These are phyloP conservation scores for Actinomortierella ambigua DNA, from an alignment of 371 early-diverging fungal species.

Conservation along the genomic window DNA sequence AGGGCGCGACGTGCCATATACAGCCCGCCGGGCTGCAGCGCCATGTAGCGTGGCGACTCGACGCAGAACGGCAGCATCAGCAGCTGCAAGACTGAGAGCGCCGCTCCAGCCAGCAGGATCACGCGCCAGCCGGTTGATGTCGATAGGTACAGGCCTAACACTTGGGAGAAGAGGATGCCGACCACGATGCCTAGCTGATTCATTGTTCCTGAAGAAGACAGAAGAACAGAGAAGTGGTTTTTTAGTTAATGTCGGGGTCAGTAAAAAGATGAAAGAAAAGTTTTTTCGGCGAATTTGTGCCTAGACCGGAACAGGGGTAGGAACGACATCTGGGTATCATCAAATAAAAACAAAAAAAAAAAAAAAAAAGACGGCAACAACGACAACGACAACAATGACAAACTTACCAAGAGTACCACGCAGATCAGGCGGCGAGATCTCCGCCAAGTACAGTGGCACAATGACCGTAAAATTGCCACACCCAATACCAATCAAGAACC, in stretches of 20 bases:
- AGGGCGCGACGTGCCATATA: slow-evolving; percentile 63
- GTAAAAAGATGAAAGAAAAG: slow-evolving; percentile 1
- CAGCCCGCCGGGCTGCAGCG: slow-evolving; percentile 55
- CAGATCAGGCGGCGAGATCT: slow-evolving; percentile 75
- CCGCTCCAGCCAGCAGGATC: slow-evolving; percentile 60
- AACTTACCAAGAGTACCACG: slow-evolving; percentile 74
- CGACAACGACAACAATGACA: too few species aligned
- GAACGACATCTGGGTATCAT: too few species aligned
- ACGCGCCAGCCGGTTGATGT: slow-evolving; percentile 67
- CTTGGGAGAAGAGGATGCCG: slow-evolving; percentile 78
- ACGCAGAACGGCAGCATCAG: slow-evolving; percentile 71
- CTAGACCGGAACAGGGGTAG: too few species aligned
- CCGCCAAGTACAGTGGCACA: slow-evolving; percentile 86
- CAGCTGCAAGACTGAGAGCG: slow-evolving; percentile 67
- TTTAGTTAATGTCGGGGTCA: background rate
- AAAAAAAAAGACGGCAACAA: background rate
- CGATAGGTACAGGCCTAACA: slow-evolving; percentile 66
- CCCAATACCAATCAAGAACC: slow-evolving; percentile 87
- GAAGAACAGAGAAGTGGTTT: background rate
- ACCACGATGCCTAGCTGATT: slow-evolving; percentile 87
- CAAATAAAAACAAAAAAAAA: too few species aligned
- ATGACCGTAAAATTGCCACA: slow-evolving; percentile 83
- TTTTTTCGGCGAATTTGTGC: too few species aligned
- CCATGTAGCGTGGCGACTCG: slow-evolving; percentile 80
- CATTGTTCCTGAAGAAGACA: slow-evolving; percentile 57